Base-by-base conservation (phyloP, 192 early-diverging fungal genomes). In the Coemansia sp. region DNA sequence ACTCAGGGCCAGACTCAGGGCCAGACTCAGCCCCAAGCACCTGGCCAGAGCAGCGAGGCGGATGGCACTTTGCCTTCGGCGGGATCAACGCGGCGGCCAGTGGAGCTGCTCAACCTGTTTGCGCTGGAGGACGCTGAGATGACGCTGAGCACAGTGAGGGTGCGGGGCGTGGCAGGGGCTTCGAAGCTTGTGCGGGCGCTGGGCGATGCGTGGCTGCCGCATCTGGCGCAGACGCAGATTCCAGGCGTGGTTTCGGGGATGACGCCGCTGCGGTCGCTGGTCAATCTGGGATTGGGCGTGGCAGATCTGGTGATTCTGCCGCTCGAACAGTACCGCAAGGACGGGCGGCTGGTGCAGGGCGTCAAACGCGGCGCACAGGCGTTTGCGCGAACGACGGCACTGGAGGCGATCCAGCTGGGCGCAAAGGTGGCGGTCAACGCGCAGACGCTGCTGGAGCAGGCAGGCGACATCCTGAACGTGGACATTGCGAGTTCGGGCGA, bases 221-320 rank as follows among this genome's bases (percentile, higher is more conserved):
- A 98, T 58, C 91, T 98, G 31, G 83, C 84, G n/a, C 87, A 86
- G 49, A 97, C 93, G 11, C 95, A 97, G 62, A 83, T 95, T 2
- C 91, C 94, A 0, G 83, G 90, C 21, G 84, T 98, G 59, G 89
- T 94, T 6, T 91, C 91, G 11, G 95, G 97, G 9, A 83, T 98
- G 16, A 82, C 92, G 14, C 92, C 93, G 6, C 85, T 98, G 50
- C 82, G 89, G 21, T 91, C 97, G 11, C 54, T 96, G 29, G 93
- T 97, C 12, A 97, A 95, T 51, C 52, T 98, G 24, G 92, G 95
- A 7, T 84, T 84, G 5, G 97, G 97, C 6, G 82, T 99, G 23
- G 93, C 91, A 1, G 95, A 99, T 73, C 68, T 99, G 19, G 86
- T 99, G 6, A 72, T 95, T 1, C 71, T 99, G 54, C 97, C 97